A percentile compares a stretch with the other conserved stretches of the same genome.
These are phyloP conservation scores for Penicillium oxalicum DNA, from an alignment of 2,329 filamentous ascomycete species.

Conservation along the genomic window DNA sequence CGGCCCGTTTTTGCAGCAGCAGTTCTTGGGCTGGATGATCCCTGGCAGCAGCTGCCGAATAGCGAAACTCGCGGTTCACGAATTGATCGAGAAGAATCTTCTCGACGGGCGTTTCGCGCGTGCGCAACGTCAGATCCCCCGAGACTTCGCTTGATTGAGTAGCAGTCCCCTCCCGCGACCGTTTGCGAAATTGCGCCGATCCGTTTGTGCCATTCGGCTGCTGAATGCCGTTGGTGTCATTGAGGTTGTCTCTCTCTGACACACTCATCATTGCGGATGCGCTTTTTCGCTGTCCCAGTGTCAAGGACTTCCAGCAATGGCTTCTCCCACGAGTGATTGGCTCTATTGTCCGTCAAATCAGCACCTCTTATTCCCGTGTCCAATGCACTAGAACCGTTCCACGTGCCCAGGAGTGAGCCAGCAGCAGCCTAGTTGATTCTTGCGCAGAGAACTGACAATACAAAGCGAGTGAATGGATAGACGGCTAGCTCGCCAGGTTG, in stretches of 20 bases:
- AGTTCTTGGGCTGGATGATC: slow-evolving; percentile 52
- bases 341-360: slow-evolving; percentile 19
- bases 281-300: slow-evolving; percentile 53
- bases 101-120: slow-evolving; percentile 40
- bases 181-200: slow-evolving; percentile 48
- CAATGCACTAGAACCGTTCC: slow-evolving; percentile 23
- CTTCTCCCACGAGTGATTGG: slow-evolving; percentile 25
- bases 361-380: slow-evolving; percentile 16
- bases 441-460: no score
- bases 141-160: slow-evolving; percentile 38
- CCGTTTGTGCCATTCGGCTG: slow-evolving; percentile 43
- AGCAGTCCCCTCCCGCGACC: slow-evolving; percentile 55
- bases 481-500: slow-evolving; percentile 17
- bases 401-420: slow-evolving; percentile 20
- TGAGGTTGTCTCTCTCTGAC: slow-evolving; percentile 37
- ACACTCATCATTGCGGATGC: slow-evolving; percentile 54
- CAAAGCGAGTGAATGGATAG: slow-evolving; percentile 1
- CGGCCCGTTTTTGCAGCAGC: slow-evolving; percentile 58
- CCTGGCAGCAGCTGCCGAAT: slow-evolving; percentile 49
- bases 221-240: slow-evolving; percentile 25
- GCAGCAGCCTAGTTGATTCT: slow-evolving; percentile 16
- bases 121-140: slow-evolving; percentile 27
- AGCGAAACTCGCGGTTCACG: slow-evolving; percentile 57
- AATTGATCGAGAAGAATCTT: slow-evolving; percentile 58
- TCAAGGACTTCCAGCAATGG: slow-evolving; percentile 41